Evolutionary conservation across 2,329 filamentous ascomycete species (phyloP).

Genomic region (Venturiaceae sp.): DNA sequence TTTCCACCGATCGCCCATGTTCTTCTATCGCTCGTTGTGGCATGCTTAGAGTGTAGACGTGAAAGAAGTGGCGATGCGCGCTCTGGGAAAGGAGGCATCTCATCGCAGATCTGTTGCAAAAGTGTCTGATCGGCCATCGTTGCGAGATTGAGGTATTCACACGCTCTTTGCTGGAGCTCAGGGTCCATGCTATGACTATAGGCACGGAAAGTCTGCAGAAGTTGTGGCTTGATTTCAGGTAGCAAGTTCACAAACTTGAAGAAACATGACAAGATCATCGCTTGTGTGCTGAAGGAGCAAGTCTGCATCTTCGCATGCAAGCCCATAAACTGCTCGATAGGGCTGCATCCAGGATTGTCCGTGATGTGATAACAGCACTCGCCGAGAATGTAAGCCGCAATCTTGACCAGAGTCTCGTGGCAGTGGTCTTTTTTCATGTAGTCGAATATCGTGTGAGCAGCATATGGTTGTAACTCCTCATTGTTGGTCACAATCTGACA

Average conservation of each 20-base stretch:
- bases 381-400: constrained; percentile 89
- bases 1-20: constrained; percentile 98
- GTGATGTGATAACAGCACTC: constrained; percentile 97
- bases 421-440: constrained; percentile 90
- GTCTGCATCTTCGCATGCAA: constrained; percentile 82
- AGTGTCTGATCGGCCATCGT: constrained; percentile 83
- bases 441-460: constrained; percentile 82
- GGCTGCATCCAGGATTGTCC: constrained; percentile 83
- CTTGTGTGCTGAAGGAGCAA: constrained; percentile 80
- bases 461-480: constrained; percentile 94
- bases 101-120: constrained; percentile 86
- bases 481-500: constrained; percentile 99
- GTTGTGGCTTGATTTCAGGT: constrained; percentile 93
- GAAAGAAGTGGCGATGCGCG: constrained; percentile 86
- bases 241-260: constrained; percentile 98
- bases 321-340: constrained; percentile 93
- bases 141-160: constrained; percentile 83
- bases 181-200: constrained; percentile 94
- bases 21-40: constrained; percentile 83
- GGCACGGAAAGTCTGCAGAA: constrained; percentile 78
- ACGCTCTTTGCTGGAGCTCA: constrained; percentile 91
- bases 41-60: constrained; percentile 87
- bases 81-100: constrained; percentile 98
- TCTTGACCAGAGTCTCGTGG: constrained; percentile 96
- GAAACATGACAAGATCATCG: constrained; percentile 90